Base-by-base conservation (phyloP, 495 filamentous ascomycete species). In the Penicillium verhagenii region DNA sequence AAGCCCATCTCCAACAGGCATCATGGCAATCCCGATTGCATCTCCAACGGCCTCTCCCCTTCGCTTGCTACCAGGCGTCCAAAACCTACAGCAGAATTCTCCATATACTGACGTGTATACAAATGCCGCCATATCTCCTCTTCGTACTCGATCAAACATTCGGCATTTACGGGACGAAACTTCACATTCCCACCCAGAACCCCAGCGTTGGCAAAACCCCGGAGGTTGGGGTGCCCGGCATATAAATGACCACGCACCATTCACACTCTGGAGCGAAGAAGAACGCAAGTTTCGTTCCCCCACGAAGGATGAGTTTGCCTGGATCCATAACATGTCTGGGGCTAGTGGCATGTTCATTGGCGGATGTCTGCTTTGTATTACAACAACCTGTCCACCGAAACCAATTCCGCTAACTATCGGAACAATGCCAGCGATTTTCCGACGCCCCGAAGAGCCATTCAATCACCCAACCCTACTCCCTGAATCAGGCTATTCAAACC, bases 261-360 rank as follows among this genome's bases (percentile, higher is more conserved):
- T 54, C 18, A 61, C 58, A 39, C 54, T 61, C 2, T 61, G 58
- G 54, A 25, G 52, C 42, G 37, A n/a, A 19, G 10, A 54, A 20
- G 46, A 39, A 9, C 46, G 49, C 39, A 24, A 50, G 35, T 61
- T 53, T 20, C 54, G 50, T 11, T 39, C 23, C 19, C 62, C 62
- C 13, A 52, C 23, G 20, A 26, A 29, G n/a, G 43, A 58, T 37
- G 56, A 63, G 24, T 42, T 47, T 46, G 0, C 23, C n/a, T 67
- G 61, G 64, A 50, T 62, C 29, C 55, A 50, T 4, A 42, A 39
- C 11, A n/a, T n/a, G n/a, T n/a, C n/a, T n/a, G n/a, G n/a, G n/a
- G n/a, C n/a, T n/a, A n/a, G n/a, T n/a, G n/a, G n/a, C n/a, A n/a
- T n/a, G n/a, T n/a, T n/a, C n/a, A n/a, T n/a, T n/a, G n/a, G n/a